These are phyloP conservation scores for Calendula officinalis DNA, from an alignment of 129 eudicot genomes.

Conservation along the genomic window DNA sequence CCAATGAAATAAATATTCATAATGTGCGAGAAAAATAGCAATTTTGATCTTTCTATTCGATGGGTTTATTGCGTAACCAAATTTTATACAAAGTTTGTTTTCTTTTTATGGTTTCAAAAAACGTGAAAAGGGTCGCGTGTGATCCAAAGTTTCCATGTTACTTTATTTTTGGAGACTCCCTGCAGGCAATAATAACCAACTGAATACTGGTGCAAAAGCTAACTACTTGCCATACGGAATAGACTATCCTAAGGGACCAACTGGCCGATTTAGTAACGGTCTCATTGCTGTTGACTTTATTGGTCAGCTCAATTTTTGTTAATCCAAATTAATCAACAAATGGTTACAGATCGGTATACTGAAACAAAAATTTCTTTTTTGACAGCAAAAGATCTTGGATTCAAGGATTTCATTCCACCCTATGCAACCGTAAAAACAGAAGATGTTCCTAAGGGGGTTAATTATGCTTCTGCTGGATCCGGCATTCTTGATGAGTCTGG, in stretches of 20 bases:
- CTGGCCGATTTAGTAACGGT: constrained; percentile 16
- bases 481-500: constrained; percentile 25
- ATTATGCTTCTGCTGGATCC: constrained; percentile 27
- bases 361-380: not conserved
- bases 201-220: constrained; percentile 14
- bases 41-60: not conserved
- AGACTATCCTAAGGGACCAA: constrained; percentile 17
- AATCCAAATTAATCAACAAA: not conserved
- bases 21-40: not conserved
- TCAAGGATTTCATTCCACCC: constrained; percentile 14
- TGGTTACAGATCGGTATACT: not conserved
- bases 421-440: constrained; percentile 1
- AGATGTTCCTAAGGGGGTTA: constrained; percentile 19
- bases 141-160: constrained; percentile 6
- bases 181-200: constrained; percentile 13
- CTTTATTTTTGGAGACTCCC: constrained; percentile 19
- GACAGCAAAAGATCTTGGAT: constrained; percentile 17
- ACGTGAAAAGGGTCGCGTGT: not conserved
- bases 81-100: not conserved
- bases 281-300: constrained; percentile 2
- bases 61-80: constrained; percentile 4
- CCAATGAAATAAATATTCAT: not conserved
- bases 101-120: not conserved
- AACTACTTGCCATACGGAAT: constrained; percentile 25
- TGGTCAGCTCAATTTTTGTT: not conserved